Conservation (phyloP, 352 stramenopile genomes). For the Globisporangium spiculum region DNA sequence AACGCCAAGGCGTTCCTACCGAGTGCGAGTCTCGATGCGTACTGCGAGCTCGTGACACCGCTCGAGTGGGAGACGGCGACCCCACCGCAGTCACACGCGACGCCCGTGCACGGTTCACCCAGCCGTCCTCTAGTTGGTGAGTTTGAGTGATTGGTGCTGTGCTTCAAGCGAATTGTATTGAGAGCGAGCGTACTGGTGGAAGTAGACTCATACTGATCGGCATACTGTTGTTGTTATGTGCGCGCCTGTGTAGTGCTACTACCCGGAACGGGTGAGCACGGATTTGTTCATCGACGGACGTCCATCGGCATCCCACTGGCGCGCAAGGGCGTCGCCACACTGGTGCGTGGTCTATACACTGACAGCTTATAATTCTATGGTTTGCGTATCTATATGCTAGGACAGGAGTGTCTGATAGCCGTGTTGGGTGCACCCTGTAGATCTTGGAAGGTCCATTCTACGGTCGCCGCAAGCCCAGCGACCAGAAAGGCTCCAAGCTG, state of each 20-base stretch:
- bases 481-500: constrained; percentile 77
- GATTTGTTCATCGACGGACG: constrained; percentile 66
- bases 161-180: too few species aligned
- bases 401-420: not conserved
- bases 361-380: not conserved
- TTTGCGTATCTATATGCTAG: not conserved
- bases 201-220: too few species aligned
- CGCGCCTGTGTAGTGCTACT: constrained; percentile 42
- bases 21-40: constrained; percentile 49
- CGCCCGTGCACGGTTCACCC: constrained; percentile 17
- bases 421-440: constrained; percentile 19
- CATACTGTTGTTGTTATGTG: not conserved
- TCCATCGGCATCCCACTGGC: constrained; percentile 66
- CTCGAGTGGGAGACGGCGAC: constrained; percentile 37
- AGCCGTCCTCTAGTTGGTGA: constrained; percentile 28
- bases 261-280: constrained; percentile 72
- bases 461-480: constrained; percentile 52
- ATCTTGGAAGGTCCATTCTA: constrained; percentile 84
- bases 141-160: not conserved
- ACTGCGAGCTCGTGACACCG: constrained; percentile 69
- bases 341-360: constrained; percentile 30
- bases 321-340: constrained; percentile 51
- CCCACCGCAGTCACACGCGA: not conserved
- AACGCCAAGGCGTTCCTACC: constrained; percentile 59
- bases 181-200: too few species aligned